These are phyloP conservation scores for Penicillium griseofulvum DNA, from an alignment of 2,329 filamentous ascomycete species.

Conservation along the genomic window DNA sequence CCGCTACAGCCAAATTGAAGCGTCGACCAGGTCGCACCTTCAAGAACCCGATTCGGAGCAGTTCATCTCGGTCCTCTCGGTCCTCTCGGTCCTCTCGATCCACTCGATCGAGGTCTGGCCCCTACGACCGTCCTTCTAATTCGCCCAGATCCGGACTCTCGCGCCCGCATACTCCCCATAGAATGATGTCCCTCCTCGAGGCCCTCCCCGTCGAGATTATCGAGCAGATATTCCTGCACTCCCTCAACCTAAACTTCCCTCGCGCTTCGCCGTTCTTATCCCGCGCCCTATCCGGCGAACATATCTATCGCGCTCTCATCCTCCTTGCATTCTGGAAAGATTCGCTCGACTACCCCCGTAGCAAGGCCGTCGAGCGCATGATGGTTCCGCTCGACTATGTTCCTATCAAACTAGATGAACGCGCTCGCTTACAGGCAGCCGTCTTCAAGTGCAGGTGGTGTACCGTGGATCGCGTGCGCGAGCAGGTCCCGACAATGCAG, in stretches of 20 bases:
- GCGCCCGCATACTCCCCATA: constrained; percentile 2
- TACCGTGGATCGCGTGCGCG: constrained; percentile 34
- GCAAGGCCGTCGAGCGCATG: constrained; percentile 25
- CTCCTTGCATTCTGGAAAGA: constrained; percentile 43
- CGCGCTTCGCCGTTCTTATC: constrained; percentile 43
- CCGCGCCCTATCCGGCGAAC: constrained; percentile 39
- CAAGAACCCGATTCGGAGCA: constrained; percentile 7
- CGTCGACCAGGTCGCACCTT: constrained; percentile 11
- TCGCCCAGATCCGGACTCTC: background rate
- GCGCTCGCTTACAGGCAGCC: constrained; percentile 32
- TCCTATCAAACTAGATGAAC: constrained; percentile 27
- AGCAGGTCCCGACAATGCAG: constrained; percentile 35
- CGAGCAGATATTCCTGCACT: constrained; percentile 53
- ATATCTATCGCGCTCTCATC: constrained; percentile 42
- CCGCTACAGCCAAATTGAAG: background rate
- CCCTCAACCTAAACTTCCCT: constrained; percentile 47
- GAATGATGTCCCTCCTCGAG: constrained; percentile 41
- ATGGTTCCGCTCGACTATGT: constrained; percentile 39
- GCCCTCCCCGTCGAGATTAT: constrained; percentile 51
- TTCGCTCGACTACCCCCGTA: constrained; percentile 4
- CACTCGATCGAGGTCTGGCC: constrained; percentile 3
- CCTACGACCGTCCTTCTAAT: constrained; percentile 5
- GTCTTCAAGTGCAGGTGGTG: constrained; percentile 43
- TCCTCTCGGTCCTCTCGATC: constrained; percentile 7
- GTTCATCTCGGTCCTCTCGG: background rate